Evolutionary conservation across 2,329 filamentous ascomycete species (phyloP), one percentile per base, ranked within the genome.

Genomic region (Fusarium xylarioides): DNA sequence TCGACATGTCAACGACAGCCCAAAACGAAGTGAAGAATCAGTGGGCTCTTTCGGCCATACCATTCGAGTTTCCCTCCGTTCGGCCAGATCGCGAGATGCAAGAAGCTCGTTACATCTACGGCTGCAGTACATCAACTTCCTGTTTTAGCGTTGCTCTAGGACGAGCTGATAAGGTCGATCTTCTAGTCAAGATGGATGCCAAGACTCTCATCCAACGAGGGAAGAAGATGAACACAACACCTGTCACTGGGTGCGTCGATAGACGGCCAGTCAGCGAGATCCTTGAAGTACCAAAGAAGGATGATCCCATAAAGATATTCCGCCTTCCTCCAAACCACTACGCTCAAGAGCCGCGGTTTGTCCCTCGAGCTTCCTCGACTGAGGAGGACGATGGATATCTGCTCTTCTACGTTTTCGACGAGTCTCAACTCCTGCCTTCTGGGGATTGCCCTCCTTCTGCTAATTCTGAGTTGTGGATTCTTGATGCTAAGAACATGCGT

Each of bases 381-480:
- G 78, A 74, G 2, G 92, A 93, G 77, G 91, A 93, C 73, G 90
- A 91, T 70, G 91, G 92, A 0, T 93, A 87, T 81, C 81, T 93
- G 1, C 81, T 93, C 9, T 91, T 89, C 50, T 93, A 92, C 71
- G 90, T 91, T 2, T 93, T 93, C 69, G 90, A 93, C 70, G 91
- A 93, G 74, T 83, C 85, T 4, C 91, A 93, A 76, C 82, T 93
- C 0, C 84, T 90, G n/a, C 77, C 80, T 4, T 63, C 80, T 1
- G 88, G 86, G 0, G 81, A 85, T 43, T 88, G 86, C 58, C 74
- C 64, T 2, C 79, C 83, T 0, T 79, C 80, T 4, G 83, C 88
- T 0, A 82, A 78, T 30, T 91, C 88, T 37, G 91, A 93, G 79
- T 81, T 93, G 1, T 94, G 91, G 91, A 83, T 93, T 19, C 85